Percentiles rank a stretch among this genome's conserved stretches.
Evolutionary conservation across 345 rosid genomes (phyloP).

Genomic region (Dimocarpus longan): DNA sequence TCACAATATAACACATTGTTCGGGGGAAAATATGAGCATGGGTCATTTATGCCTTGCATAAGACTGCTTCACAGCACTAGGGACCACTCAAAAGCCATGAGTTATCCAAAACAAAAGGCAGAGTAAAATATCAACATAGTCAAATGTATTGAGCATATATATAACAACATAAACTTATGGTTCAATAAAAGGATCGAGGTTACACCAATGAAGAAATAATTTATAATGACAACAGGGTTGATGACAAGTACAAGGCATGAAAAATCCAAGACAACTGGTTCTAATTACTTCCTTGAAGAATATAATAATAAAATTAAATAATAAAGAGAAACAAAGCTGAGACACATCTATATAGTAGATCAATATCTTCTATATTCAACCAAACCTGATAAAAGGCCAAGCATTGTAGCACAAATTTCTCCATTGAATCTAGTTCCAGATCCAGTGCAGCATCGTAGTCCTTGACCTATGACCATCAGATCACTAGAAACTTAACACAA

Average conservation of each 20-base stretch:
- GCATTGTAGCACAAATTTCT: constrained; percentile 96
- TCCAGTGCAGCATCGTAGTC: constrained; percentile 95
- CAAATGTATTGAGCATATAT: background rate
- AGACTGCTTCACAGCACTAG: background rate
- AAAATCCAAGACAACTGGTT: constrained; percentile 1
- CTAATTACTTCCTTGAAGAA: background rate
- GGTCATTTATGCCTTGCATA: background rate
- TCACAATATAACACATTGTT: background rate
- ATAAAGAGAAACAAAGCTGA: background rate
- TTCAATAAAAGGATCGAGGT: background rate
- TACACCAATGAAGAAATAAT: background rate
- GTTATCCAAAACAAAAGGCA: background rate
- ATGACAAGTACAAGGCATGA: constrained; percentile 3
- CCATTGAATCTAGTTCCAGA: constrained; percentile 89
- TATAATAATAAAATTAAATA: background rate
- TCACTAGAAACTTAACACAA: constrained; percentile 17
- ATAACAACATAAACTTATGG: background rate
- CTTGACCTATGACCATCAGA: constrained; percentile 60
- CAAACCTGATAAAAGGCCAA: constrained; percentile 94
- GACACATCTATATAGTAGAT: background rate
- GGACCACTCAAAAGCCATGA: background rate
- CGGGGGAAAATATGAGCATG: background rate
- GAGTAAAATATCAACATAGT: background rate
- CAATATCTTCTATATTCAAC: constrained; percentile 5
- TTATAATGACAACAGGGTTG: background rate